Conservation (phyloP, 75 land plant genomes). For the Sequoia sempervirens region DNA sequence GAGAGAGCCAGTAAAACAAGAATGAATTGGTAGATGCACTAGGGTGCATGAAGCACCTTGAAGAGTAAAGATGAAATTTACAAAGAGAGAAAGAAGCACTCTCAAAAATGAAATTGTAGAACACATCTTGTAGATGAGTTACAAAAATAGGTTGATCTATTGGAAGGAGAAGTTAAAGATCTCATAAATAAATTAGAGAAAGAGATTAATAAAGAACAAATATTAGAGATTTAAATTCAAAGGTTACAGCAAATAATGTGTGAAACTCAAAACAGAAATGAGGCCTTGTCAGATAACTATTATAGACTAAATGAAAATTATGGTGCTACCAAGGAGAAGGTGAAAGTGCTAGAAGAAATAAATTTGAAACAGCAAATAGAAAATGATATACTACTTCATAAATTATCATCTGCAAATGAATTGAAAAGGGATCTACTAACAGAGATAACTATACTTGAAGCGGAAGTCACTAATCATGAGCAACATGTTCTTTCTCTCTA, state of each 20-base stretch:
- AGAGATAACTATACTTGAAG: slow-evolving; percentile 84
- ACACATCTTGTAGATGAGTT: slow-evolving; percentile 15
- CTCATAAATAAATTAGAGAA: slow-evolving; percentile 27
- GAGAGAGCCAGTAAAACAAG: slow-evolving; percentile 22
- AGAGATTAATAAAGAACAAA: slow-evolving; percentile 20
- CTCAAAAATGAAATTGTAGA: slow-evolving; percentile 20
- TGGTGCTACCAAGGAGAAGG: slow-evolving; percentile 12
- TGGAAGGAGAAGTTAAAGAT: slow-evolving; percentile 22
- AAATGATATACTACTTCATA: slow-evolving; percentile 9
- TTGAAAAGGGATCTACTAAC: slow-evolving; percentile 48
- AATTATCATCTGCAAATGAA: slow-evolving; percentile 13
- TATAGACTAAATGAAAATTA: slow-evolving; percentile 20
- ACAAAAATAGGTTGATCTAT: slow-evolving; percentile 19
- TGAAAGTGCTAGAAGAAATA: slow-evolving; percentile 22
- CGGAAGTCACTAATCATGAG: slow-evolving; percentile 85
- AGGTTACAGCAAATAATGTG: slow-evolving; percentile 17
- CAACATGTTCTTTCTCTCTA: slow-evolving; percentile 91
- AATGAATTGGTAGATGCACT: slow-evolving; percentile 29
- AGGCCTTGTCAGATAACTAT: slow-evolving; percentile 18
- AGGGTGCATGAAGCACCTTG: slow-evolving; percentile 15
- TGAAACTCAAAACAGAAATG: slow-evolving; percentile 29
- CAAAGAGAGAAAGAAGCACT: slow-evolving; percentile 35
- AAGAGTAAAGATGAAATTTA: slow-evolving; percentile 13
- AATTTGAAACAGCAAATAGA: slow-evolving; percentile 13
- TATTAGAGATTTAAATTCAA: slow-evolving; percentile 26